Conservation (phyloP, 179 eudicot species). For the Beta macrorhiza region DNA sequence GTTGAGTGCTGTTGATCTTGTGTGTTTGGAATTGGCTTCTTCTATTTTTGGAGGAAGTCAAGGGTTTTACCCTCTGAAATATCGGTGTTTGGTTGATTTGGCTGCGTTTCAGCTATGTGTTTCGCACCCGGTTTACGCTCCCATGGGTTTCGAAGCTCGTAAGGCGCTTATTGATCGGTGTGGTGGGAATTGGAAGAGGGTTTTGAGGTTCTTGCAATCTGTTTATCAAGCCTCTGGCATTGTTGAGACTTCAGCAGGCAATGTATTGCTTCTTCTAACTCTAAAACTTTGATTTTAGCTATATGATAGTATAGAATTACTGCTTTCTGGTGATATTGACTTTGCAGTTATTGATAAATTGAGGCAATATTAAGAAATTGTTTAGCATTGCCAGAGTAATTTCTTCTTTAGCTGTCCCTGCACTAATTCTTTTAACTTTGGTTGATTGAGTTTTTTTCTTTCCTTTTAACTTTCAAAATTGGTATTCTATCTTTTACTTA, state of each 20-base stretch:
- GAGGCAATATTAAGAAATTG: background rate
- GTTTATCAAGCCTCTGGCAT: constrained; percentile 76
- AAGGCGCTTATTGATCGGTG: constrained; percentile 54
- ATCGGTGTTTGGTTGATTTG: constrained; percentile 67
- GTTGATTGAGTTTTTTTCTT: background rate
- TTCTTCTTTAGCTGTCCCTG: constrained; percentile 10
- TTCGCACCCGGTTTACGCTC: constrained; percentile 46
- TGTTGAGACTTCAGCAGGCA: constrained; percentile 80
- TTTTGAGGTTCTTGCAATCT: constrained; percentile 81
- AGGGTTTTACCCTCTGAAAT: constrained; percentile 53
- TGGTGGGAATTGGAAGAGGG: constrained; percentile 74
- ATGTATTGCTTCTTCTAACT: constrained; percentile 51
- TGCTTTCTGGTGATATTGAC: background rate
- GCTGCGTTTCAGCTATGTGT: constrained; percentile 76
- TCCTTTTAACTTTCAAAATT: no score
- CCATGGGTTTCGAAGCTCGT: constrained; percentile 37
- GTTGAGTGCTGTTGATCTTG: constrained; percentile 73
- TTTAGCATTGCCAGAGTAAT: background rate
- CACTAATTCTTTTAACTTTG: background rate
- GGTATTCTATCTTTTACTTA: background rate
- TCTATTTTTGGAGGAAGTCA: constrained; percentile 50
- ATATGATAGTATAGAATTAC: background rate
- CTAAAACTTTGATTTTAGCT: background rate
- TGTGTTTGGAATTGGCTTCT: constrained; percentile 60
- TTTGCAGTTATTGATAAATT: background rate